phyloP scores from a whole-genome alignment of 192 early-diverging fungal species.

The Linnemannia hyalina region DNA sequence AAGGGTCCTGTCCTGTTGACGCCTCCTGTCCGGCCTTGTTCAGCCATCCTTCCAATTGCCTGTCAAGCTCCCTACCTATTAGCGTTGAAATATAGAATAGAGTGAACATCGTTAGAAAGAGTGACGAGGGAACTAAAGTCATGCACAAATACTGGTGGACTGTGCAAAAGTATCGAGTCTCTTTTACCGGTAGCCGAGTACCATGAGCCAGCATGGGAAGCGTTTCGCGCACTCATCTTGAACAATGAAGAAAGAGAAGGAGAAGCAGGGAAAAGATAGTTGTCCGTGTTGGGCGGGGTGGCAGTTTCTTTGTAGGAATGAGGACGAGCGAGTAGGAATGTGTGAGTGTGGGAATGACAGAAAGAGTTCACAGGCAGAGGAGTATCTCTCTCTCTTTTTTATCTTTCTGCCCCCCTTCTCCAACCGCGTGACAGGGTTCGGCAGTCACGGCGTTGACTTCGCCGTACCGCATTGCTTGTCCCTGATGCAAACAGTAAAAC shows the following conservation, averaged over 20 bases:
- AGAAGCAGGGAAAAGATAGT: not conserved
- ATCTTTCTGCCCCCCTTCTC: not conserved
- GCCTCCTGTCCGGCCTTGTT: constrained; percentile 51
- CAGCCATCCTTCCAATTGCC: constrained; percentile 68
- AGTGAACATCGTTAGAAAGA: not conserved
- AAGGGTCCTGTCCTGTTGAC: constrained; percentile 25
- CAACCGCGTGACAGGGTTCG: not conserved
- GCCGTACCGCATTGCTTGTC: not conserved
- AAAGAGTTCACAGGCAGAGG: not conserved
- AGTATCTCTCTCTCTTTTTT: too few relatives aligned
- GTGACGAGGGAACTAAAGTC: not conserved
- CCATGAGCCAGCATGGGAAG: constrained; percentile 81
- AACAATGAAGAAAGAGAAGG: not conserved
- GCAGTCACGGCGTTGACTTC: not conserved
- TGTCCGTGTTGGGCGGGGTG: not conserved
- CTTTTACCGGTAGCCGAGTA: constrained; percentile 65
- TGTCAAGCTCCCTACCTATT: constrained; percentile 57
- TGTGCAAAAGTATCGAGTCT: not conserved
- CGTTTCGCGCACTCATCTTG: constrained; percentile 55
- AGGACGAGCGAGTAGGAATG: not conserved
- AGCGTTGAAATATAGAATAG: not conserved
- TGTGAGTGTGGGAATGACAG: not conserved
- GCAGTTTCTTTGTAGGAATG: not conserved
- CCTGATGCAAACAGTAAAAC: not conserved
- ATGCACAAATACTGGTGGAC: not conserved